Conservation (phyloP, 2,329 filamentous ascomycete genomes). For the Neofusicoccum parvum region DNA sequence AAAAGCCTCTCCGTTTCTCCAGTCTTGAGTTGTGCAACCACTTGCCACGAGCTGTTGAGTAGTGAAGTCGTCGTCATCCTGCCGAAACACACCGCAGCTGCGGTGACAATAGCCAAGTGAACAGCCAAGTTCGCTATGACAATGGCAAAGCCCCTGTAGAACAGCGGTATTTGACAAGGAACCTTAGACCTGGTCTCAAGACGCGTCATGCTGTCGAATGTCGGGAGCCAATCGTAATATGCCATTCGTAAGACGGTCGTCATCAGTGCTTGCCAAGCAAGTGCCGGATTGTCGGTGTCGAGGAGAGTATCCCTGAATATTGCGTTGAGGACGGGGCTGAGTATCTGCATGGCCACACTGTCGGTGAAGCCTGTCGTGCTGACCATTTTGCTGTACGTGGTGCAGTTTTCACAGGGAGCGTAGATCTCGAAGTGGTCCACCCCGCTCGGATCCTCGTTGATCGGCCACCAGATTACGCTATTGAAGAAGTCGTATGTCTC, state of each 20-base stretch:
- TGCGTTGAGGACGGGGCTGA: neutral
- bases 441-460: neutral
- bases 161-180: neutral
- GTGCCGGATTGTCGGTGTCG: neutral
- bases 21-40: neutral
- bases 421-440: neutral
- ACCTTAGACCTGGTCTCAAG: neutral
- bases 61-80: neutral
- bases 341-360: neutral
- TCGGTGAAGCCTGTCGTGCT: neutral
- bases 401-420: neutral
- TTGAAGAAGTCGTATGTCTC: conserved; percentile 6
- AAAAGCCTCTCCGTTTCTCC: neutral
- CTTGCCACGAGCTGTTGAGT: neutral
- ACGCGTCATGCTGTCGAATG: neutral
- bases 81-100: neutral
- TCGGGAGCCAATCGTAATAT: neutral
- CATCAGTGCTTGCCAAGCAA: neutral
- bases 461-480: neutral
- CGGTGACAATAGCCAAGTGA: neutral
- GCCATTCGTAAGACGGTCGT: neutral
- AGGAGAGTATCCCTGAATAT: neutral
- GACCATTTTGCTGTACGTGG: neutral
- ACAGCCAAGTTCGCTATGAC: neutral
- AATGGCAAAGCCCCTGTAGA: neutral